These are phyloP conservation scores for Chloropicon primus DNA, from an alignment of 139 green algal species.

Conservation along the genomic window DNA sequence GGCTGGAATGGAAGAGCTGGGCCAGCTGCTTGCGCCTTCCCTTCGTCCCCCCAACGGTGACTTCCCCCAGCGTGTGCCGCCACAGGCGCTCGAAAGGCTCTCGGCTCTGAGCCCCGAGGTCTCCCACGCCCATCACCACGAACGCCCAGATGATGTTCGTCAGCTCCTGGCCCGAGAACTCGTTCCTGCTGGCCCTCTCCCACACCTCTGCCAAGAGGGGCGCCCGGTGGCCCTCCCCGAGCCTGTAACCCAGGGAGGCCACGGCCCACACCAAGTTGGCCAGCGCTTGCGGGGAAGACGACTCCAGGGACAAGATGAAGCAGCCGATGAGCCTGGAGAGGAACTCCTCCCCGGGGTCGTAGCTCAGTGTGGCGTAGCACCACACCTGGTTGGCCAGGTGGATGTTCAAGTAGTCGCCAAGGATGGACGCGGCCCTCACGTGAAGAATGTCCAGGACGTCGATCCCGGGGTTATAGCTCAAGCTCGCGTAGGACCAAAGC, in stretches of 20 bases:
- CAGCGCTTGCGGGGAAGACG: neutral
- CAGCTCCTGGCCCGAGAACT: constrained; percentile 23
- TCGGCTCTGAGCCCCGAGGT: too few relatives aligned
- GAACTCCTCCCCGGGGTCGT: neutral
- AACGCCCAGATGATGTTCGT: constrained; percentile 21
- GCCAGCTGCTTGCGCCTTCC: neutral
- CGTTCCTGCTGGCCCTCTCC: neutral
- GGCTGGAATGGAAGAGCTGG: neutral
- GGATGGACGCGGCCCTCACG: neutral
- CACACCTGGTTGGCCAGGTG: neutral
- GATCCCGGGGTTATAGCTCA: neutral
- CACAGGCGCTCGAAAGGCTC: too few relatives aligned
- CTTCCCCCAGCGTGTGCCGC: too few relatives aligned
- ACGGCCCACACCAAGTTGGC: constrained; percentile 28
- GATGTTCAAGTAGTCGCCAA: neutral
- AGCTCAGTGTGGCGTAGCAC: neutral
- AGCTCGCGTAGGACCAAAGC: neutral
- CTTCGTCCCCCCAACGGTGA: neutral
- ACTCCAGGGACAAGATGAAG: neutral
- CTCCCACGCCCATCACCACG: constrained; percentile 5
- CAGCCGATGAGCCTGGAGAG: neutral
- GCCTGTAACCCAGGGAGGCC: constrained; percentile 18
- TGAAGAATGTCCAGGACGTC: neutral
- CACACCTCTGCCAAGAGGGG: constrained; percentile 15
- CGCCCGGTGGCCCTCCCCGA: constrained; percentile 9